Evolutionary conservation across 2,329 filamentous ascomycete genomes (phyloP).

Genomic region (Xylaria sp.): DNA sequence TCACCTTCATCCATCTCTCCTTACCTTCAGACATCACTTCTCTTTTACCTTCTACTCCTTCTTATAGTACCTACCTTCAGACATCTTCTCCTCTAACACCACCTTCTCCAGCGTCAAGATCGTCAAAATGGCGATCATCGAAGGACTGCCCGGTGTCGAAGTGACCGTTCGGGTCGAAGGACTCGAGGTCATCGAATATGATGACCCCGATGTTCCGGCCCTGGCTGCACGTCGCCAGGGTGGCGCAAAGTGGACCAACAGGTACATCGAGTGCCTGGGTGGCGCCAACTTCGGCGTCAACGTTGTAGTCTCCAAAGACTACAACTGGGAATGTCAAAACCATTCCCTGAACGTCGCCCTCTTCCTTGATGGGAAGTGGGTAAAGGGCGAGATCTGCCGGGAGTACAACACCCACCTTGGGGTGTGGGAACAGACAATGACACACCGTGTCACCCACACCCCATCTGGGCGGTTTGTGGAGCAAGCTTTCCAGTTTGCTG

Average conservation of each 20-base stretch:
- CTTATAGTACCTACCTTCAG: too few relatives aligned
- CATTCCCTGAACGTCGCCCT: constrained; percentile 18
- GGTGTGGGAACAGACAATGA: not conserved
- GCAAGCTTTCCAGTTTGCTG: constrained; percentile 26
- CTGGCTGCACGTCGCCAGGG: not conserved
- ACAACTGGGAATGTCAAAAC: constrained; percentile 8
- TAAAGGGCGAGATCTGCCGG: constrained; percentile 10
- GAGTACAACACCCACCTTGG: not conserved
- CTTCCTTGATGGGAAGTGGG: constrained; percentile 26
- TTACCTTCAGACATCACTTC: too few relatives aligned
- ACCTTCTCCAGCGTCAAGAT: too few relatives aligned
- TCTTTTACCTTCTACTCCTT: too few relatives aligned
- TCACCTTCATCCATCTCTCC: too few relatives aligned
- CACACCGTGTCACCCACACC: not conserved
- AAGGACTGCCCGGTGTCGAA: constrained; percentile 26
- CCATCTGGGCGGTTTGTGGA: not conserved
- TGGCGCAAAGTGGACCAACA: not conserved
- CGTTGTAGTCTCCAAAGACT: constrained; percentile 13
- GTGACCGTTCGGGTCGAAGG: constrained; percentile 28
- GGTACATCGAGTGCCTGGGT: constrained; percentile 28
- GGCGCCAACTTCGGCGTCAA: constrained; percentile 22
- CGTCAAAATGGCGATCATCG: constrained; percentile 32
- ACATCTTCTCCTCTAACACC: too few relatives aligned
- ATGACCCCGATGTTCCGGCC: constrained; percentile 13
- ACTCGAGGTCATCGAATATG: constrained; percentile 24